These are phyloP conservation scores for Heimioporus sp. DNA, from an alignment of 768 basidiomycete genomes.

Conservation along the genomic window DNA sequence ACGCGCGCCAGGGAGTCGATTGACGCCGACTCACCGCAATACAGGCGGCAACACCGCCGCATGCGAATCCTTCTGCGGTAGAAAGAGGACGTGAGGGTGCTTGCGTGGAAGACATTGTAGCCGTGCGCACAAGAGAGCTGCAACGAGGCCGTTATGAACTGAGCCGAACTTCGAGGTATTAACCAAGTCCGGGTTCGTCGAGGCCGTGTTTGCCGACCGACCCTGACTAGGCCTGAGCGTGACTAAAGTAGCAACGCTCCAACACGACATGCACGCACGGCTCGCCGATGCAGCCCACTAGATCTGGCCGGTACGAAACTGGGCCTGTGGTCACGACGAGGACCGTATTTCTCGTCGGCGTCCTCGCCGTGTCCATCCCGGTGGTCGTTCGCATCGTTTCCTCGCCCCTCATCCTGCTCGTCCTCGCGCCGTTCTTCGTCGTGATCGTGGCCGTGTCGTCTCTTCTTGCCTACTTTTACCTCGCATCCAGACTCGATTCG, in stretches of 20 bases:
- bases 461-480: conserved; percentile 50
- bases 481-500: conserved; percentile 60
- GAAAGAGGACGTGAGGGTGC: conserved; percentile 41
- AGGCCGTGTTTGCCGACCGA: too few species aligned
- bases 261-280: background rate
- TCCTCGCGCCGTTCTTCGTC: conserved; percentile 62
- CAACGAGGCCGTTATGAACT: conserved; percentile 3
- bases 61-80: conserved; percentile 78
- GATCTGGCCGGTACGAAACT: conserved; percentile 27
- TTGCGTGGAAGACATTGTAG: conserved; percentile 18
- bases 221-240: too few species aligned
- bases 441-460: conserved; percentile 47
- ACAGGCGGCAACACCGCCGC: conserved; percentile 89
- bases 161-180: conserved; percentile 1
- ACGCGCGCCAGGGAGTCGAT: background rate
- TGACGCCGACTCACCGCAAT: conserved; percentile 60
- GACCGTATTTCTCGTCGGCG: conserved; percentile 54
- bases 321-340: conserved; percentile 44
- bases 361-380: conserved; percentile 59
- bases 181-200: too few species aligned
- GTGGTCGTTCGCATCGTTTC: conserved; percentile 53
- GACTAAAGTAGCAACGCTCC: background rate
- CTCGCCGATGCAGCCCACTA: conserved; percentile 17
- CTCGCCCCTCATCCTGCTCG: conserved; percentile 61
- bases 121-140: background rate